A percentile compares a stretch with the other conserved stretches of the same genome.
phyloP scores from a whole-genome alignment of 148 eudicot genomes.

The Suaeda aralocaspica region DNA sequence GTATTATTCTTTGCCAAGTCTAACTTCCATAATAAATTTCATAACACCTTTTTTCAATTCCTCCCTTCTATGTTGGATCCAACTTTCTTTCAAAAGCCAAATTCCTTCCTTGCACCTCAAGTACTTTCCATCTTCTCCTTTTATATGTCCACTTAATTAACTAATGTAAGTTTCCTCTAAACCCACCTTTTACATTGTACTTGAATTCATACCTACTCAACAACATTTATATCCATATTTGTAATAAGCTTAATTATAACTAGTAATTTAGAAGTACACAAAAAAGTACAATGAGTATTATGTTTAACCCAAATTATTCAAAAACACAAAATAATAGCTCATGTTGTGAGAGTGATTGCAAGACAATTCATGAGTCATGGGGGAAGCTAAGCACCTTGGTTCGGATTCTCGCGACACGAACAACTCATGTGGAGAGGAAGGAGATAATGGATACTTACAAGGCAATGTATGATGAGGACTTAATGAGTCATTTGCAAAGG shows the following conservation, averaged over 20 bases:
- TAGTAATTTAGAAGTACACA: not conserved
- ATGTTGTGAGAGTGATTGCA: conserved; percentile 44
- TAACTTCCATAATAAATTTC: not conserved
- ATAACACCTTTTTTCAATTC: not conserved
- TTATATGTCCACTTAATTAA: not conserved
- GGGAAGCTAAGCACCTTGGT: conserved; percentile 31
- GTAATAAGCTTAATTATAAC: not conserved
- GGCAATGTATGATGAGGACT: conserved; percentile 53
- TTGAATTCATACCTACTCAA: not conserved
- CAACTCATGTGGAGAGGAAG: conserved; percentile 32
- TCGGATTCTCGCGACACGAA: conserved; percentile 23
- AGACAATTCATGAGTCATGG: conserved; percentile 49
- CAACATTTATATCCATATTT: too few species aligned
- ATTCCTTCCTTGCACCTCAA: conserved; percentile 38
- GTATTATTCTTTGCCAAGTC: conserved; percentile 5
- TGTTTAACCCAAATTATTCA: conserved; percentile 1
- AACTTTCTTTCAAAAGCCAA: conserved; percentile 26
- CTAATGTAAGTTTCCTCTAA: not conserved
- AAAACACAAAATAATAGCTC: conserved; percentile 10
- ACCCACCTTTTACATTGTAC: too few species aligned
- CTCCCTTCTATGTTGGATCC: conserved; percentile 17
- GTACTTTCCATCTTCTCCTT: conserved; percentile 12
- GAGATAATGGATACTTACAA: conserved; percentile 45
- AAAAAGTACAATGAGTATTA: conserved; percentile 14
- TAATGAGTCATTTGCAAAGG: conserved; percentile 29